phyloP scores from a whole-genome alignment of 148 eudicot species.

The Camellia sinensis region DNA sequence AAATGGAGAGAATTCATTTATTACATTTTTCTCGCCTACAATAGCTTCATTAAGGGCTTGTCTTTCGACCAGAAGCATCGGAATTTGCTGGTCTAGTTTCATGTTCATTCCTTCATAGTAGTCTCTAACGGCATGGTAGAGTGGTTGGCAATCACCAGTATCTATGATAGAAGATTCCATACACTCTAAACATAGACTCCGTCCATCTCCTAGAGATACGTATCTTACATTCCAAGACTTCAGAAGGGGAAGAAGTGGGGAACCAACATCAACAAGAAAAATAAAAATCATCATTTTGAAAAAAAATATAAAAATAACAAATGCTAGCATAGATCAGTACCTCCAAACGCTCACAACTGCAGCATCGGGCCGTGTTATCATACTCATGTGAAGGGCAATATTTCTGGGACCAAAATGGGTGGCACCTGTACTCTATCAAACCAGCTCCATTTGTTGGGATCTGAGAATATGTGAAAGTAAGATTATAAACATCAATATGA shows the following conservation, averaged over 20 bases:
- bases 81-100: slow-evolving; percentile 92
- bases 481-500: neutral
- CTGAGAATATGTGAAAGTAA: slow-evolving; percentile 33
- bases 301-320: neutral
- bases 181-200: slow-evolving; percentile 91
- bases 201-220: slow-evolving; percentile 78
- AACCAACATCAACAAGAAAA: slow-evolving; percentile 4
- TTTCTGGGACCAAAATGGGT: slow-evolving; percentile 96
- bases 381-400: slow-evolving; percentile 95
- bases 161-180: slow-evolving; percentile 97
- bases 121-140: slow-evolving; percentile 89
- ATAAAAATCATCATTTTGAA: neutral
- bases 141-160: slow-evolving; percentile 94
- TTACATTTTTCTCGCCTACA: slow-evolving; percentile 95
- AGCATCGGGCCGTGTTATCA: slow-evolving; percentile 86
- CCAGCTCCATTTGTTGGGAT: slow-evolving; percentile 91
- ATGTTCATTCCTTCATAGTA: slow-evolving; percentile 97
- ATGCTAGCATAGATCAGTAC: slow-evolving; percentile 27
- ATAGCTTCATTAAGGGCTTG: slow-evolving; percentile 98
- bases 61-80: slow-evolving; percentile 97
- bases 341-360: slow-evolving; percentile 99
- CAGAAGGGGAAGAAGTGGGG: slow-evolving; percentile 3
- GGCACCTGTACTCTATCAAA: slow-evolving; percentile 93
- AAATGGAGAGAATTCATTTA: neutral
- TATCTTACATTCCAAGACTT: slow-evolving; percentile 77